Evolutionary conservation across 1,284 basidiomycete genomes (phyloP).

Genomic region (Hypsizygus ulmarius): DNA sequence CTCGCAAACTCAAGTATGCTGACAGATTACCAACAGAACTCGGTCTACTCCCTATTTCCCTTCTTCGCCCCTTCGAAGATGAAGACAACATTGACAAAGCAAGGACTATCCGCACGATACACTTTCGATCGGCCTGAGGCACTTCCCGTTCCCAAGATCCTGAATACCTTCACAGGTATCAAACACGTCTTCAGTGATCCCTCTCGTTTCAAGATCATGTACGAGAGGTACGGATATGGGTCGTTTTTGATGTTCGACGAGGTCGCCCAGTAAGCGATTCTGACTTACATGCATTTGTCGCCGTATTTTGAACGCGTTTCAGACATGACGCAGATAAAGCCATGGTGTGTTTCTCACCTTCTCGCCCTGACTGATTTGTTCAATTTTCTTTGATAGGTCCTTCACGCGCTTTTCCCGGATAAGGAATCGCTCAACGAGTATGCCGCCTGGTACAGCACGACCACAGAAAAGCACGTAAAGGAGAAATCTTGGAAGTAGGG

Average conservation of each 20-base stretch:
- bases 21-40: conserved; percentile 29
- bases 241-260: conserved; percentile 31
- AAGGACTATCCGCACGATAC: conserved; percentile 41
- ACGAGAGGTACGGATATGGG: conserved; percentile 32
- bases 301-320: neutral
- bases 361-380: neutral
- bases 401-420: conserved; percentile 36
- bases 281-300: neutral
- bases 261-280: conserved; percentile 18
- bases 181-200: conserved; percentile 40
- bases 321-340: conserved; percentile 25
- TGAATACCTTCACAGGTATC: conserved; percentile 44
- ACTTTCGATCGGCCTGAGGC: conserved; percentile 38
- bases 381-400: conserved; percentile 13
- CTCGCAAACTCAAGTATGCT: neutral
- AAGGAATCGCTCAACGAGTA: conserved; percentile 30
- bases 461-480: conserved; percentile 25
- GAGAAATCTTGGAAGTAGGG: conserved; percentile 32
- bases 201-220: conserved; percentile 36
- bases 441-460: conserved; percentile 29
- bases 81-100: conserved; percentile 39
- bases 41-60: conserved; percentile 46
- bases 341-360: conserved; percentile 28
- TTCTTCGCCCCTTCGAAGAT: conserved; percentile 52
- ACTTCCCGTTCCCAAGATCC: conserved; percentile 32